These are phyloP conservation scores for Xylaria bambusicola DNA, from an alignment of 495 filamentous ascomycete species.

Conservation along the genomic window DNA sequence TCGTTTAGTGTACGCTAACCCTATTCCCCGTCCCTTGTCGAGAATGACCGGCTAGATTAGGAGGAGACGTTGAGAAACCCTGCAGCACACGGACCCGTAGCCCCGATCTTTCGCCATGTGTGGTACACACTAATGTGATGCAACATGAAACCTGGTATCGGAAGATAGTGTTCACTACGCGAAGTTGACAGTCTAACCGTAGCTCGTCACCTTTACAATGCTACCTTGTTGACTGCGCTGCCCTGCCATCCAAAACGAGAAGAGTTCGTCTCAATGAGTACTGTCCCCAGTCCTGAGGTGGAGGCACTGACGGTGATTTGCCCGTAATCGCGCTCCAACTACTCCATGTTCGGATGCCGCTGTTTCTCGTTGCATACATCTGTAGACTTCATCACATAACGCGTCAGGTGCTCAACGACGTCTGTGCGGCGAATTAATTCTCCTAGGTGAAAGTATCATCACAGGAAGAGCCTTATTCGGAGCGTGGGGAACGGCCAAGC, in stretches of 20 bases:
- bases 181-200: background rate
- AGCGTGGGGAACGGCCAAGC: background rate
- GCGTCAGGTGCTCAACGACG: conserved; percentile 4
- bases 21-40: conserved; percentile 1
- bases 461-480: conserved; percentile 1
- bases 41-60: background rate
- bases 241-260: background rate
- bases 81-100: conserved; percentile 10
- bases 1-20: background rate
- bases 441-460: background rate
- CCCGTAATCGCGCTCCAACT: conserved; percentile 8
- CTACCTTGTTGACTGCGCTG: background rate
- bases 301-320: background rate
- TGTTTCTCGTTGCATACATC: no score
- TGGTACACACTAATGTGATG: conserved; percentile 3
- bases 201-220: background rate
- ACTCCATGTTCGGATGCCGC: conserved; percentile 4
- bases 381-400: background rate
- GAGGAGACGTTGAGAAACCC: background rate
- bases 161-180: background rate
- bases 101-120: background rate
- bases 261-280: background rate
- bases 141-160: background rate
- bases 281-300: background rate
- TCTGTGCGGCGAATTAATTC: conserved; percentile 7